Evolutionary conservation across 2,329 filamentous ascomycete species (phyloP), one percentile per base, ranked within the genome.

Genomic region (Zarea fungicola): DNA sequence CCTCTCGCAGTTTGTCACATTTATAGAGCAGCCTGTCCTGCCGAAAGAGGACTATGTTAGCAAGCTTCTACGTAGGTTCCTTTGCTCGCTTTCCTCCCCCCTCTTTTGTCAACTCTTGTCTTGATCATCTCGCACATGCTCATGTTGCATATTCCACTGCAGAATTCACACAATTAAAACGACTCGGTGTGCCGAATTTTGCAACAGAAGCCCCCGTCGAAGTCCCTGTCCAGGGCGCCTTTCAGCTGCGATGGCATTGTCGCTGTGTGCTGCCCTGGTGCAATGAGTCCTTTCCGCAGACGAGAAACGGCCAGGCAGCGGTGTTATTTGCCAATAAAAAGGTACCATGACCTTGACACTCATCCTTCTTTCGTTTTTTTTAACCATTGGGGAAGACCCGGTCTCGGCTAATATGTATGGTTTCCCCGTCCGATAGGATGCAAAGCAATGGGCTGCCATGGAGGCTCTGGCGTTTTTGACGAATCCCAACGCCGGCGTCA

Each of bases 381-480:
- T 4, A 13, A 7, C 8, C 2, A 6, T 14, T 14, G 29, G 19
- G 35, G n/a, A n/a, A n/a, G n/a, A n/a, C n/a, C n/a, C n/a, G n/a
- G n/a, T n/a, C n/a, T 19, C 25, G 35, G 37, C 37, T 40, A 18
- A 28, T 19, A 7, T 9, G 22, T 19, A 23, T 6, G 3, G 13
- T 18, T 14, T n/a, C n/a, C n/a, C n/a, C n/a, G n/a, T n/a, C n/a
- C n/a, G 18, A 8, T 41, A 70, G 63, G 60, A 72, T 29, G 76
- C 78, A 21, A 80, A 76, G 59, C 66, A 72, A 52, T 78, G 73
- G 53, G 77, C 78, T 1, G 76, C 77, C 19, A 71, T 69, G 55
- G 68, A 66, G 11, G 75, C 75, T 21, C 55, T 73, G 19, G 60
- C 67, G 7, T 76, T 75, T 21, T 54, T 73, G 19, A 59, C 67